These are phyloP conservation scores for Eucalyptus sp. DNA, from an alignment of 345 rosid genomes.

Conservation along the genomic window DNA sequence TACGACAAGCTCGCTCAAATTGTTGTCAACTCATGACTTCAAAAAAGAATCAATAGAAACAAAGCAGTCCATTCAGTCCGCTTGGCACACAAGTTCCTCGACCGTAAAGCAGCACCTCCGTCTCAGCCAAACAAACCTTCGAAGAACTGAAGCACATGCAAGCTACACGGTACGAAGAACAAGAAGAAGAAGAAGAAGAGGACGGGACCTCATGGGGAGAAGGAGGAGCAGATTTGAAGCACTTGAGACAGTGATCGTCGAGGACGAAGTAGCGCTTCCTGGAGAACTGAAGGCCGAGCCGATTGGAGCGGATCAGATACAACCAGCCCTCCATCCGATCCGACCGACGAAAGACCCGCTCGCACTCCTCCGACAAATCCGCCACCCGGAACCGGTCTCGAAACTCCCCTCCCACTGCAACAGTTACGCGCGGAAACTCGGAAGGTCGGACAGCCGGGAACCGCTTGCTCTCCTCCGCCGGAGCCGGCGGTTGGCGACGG, in stretches of 20 bases:
- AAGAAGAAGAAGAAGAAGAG: background rate
- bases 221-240: conserved; percentile 61
- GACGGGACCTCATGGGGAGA: conserved; percentile 39
- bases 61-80: background rate
- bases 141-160: background rate
- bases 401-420: background rate
- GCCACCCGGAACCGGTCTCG: background rate
- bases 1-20: background rate
- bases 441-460: fast-evolving
- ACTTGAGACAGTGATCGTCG: conserved; percentile 48
- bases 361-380: background rate
- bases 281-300: conserved; percentile 79
- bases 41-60: background rate
- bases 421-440: background rate
- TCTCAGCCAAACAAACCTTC: background rate
- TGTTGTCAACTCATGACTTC: background rate
- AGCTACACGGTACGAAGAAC: background rate
- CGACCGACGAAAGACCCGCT: background rate
- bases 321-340: conserved; percentile 81
- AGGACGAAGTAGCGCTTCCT: conserved; percentile 78
- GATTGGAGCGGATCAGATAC: conserved; percentile 59
- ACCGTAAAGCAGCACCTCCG: background rate
- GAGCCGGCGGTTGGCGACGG: background rate
- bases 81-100: background rate
- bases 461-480: background rate